phyloP scores from a whole-genome alignment of 805 yeast species.

The Saccharomycopsis vini region DNA sequence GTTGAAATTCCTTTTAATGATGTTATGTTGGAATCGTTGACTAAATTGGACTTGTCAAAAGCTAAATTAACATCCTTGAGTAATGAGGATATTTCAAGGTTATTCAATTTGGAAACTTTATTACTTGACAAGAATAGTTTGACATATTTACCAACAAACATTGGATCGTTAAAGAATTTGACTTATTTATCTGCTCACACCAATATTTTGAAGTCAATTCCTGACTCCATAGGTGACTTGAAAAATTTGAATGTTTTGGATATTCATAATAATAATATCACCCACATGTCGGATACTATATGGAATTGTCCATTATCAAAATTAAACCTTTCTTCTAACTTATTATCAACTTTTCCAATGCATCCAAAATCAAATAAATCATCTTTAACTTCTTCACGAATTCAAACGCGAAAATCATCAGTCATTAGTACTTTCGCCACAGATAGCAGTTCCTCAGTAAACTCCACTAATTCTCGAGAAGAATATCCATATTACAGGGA shows the following conservation, averaged over 20 bases:
- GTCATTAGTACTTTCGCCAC: not conserved
- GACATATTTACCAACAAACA: constrained; percentile 61
- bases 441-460: constrained; percentile 1
- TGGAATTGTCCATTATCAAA: constrained; percentile 84
- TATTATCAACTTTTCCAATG: constrained; percentile 26
- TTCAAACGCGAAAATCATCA: constrained; percentile 7
- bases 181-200: constrained; percentile 60
- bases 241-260: constrained; percentile 50
- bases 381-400: constrained; percentile 10
- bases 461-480: not conserved
- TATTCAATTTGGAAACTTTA: constrained; percentile 63
- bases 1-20: constrained; percentile 53
- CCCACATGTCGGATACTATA: constrained; percentile 40
- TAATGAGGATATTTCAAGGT: constrained; percentile 46
- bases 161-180: constrained; percentile 50
- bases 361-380: constrained; percentile 14
- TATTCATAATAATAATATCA: constrained; percentile 50
- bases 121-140: constrained; percentile 76
- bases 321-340: constrained; percentile 89
- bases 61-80: constrained; percentile 77
- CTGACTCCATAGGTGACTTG: constrained; percentile 51
- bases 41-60: constrained; percentile 66
- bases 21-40: constrained; percentile 46
- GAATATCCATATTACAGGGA: not conserved
- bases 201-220: constrained; percentile 67